Evolutionary conservation across 2,329 filamentous ascomycete genomes (phyloP).

Genomic region (Apiospora pterosperma): DNA sequence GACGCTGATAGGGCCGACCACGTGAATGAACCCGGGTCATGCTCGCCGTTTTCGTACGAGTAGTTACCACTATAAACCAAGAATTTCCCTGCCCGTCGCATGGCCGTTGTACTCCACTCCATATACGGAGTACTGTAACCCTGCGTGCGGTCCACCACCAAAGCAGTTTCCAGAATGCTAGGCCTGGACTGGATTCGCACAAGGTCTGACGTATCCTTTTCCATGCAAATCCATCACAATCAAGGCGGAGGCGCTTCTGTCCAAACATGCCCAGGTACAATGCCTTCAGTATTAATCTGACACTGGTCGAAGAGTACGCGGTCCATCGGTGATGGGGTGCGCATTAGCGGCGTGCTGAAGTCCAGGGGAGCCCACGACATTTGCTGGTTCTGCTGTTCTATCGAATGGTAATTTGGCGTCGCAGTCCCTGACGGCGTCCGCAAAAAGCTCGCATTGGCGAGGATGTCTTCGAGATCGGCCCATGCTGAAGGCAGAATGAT

Average conservation of each 20-base stretch:
- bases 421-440: slow-evolving; percentile 3
- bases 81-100: not conserved
- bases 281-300: not conserved
- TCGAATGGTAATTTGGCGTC: slow-evolving; percentile 7
- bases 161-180: not conserved
- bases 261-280: not conserved
- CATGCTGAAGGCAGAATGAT: slow-evolving; percentile 7
- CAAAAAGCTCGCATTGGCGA: slow-evolving; percentile 5
- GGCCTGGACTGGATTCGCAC: not conserved
- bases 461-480: slow-evolving; percentile 11
- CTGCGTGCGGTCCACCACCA: not conserved
- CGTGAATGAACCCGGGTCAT: not conserved
- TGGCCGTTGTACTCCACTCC: not conserved
- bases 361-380: slow-evolving; percentile 12
- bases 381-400: slow-evolving; percentile 10
- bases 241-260: not conserved
- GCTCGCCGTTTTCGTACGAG: not conserved
- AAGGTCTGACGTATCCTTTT: not conserved
- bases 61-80: not conserved
- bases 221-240: not conserved
- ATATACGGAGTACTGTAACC: no score
- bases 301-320: slow-evolving; percentile 7
- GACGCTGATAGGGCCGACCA: not conserved
- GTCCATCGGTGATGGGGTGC: slow-evolving; percentile 11
- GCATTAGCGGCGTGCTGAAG: slow-evolving; percentile 9